phyloP scores from a whole-genome alignment of 2,329 filamentous ascomycete species.

The Paradendryphiella salina region DNA sequence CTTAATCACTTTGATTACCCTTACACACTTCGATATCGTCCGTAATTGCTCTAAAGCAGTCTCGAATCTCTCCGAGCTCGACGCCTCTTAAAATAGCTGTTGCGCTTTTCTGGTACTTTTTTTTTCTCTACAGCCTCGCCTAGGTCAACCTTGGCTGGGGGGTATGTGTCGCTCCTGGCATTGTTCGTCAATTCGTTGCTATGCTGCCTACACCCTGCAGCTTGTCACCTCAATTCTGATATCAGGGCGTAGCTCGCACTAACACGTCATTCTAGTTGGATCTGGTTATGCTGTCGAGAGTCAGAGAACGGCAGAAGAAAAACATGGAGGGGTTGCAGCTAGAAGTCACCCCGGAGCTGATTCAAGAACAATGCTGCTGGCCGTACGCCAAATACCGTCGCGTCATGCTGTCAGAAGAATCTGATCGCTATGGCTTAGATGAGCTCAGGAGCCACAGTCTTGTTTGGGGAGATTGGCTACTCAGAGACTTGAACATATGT shows the following conservation, averaged over 20 bases:
- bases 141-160: not conserved
- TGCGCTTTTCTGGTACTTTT: not conserved
- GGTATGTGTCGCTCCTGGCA: not conserved
- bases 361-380: not conserved
- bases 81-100: slow-evolving; percentile 1
- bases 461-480: no score
- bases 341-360: not conserved
- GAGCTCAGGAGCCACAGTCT: no score
- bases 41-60: not conserved
- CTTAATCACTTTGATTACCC: slow-evolving; percentile 1
- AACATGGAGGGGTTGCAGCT: not conserved
- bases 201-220: not conserved
- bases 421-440: no score
- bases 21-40: not conserved
- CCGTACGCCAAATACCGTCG: not conserved
- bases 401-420: no score
- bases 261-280: not conserved
- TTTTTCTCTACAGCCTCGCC: not conserved
- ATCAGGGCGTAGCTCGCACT: not conserved
- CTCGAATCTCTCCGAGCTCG: not conserved
- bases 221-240: not conserved
- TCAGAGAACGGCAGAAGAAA: not conserved
- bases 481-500: no score
- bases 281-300: not conserved
- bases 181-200: slow-evolving; percentile 1